These are phyloP conservation scores for Ambrosia artemisiifolia DNA, from an alignment of 129 eudicot species.

Conservation along the genomic window DNA sequence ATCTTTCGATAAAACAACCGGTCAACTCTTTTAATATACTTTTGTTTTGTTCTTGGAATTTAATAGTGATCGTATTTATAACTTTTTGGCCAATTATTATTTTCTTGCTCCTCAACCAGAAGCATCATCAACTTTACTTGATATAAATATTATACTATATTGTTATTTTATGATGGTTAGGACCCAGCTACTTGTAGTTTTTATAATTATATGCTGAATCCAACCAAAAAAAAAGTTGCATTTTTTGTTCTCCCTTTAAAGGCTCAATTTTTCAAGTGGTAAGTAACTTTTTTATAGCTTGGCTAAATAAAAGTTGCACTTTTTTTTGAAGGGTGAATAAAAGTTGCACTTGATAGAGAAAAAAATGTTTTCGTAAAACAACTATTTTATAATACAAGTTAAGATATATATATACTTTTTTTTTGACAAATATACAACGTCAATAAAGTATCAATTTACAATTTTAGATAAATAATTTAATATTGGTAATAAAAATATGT, in stretches of 20 bases:
- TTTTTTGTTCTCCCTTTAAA: not conserved
- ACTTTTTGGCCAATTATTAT: constrained; percentile 35
- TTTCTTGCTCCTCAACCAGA: constrained; percentile 37
- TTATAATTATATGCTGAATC: constrained; percentile 13
- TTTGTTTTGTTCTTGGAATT: constrained; percentile 30
- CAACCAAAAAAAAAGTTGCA: constrained; percentile 5
- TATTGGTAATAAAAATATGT: not conserved
- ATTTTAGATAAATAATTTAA: not conserved
- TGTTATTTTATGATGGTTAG: constrained; percentile 19
- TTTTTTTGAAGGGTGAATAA: too few species aligned
- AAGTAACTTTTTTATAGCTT: not conserved
- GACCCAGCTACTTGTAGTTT: constrained; percentile 25
- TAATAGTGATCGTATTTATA: constrained; percentile 23
- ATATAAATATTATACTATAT: constrained; percentile 23
- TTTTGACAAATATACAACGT: not conserved
- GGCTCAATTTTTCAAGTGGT: not conserved
- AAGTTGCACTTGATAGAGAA: not conserved
- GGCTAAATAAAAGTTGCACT: not conserved
- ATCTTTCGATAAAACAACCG: constrained; percentile 46
- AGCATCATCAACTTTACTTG: constrained; percentile 33
- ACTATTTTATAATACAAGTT: not conserved
- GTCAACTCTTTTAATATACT: constrained; percentile 42
- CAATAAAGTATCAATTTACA: not conserved
- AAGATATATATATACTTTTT: not conserved
- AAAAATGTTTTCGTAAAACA: not conserved